Evolutionary conservation across 345 rosid species (phyloP).

Genomic region (Ceriops decandra): DNA sequence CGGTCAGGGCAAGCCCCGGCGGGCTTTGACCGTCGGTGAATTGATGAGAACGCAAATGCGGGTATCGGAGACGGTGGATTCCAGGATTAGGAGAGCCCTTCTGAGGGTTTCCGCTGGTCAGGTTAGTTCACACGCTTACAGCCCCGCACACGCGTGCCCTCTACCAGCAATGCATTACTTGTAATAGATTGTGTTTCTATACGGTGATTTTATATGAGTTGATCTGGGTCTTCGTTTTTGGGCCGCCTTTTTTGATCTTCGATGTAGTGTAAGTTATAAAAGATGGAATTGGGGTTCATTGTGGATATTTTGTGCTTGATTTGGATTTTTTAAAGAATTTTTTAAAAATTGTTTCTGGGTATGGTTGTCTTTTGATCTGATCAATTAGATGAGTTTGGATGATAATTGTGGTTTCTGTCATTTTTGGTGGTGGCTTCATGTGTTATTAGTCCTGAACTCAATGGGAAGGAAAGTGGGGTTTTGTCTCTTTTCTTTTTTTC

Average conservation of each 20-base stretch:
- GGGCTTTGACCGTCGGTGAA: slow-evolving; percentile 78
- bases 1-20: slow-evolving; percentile 51
- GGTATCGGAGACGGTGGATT: slow-evolving; percentile 70
- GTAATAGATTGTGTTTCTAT: no score
- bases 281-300: background rate
- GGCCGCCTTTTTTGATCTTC: background rate
- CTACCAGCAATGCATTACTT: no score
- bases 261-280: no score
- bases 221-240: background rate
- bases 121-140: slow-evolving; percentile 36
- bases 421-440: background rate
- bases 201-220: background rate
- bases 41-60: slow-evolving; percentile 91
- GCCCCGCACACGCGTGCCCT: no score
- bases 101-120: slow-evolving; percentile 81
- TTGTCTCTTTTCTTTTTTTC: no score
- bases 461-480: no score
- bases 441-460: no score
- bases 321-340: background rate
- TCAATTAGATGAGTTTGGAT: background rate
- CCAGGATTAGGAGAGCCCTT: slow-evolving; percentile 81
- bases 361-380: background rate
- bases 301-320: background rate
- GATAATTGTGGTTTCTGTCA: background rate
- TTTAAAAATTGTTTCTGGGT: background rate